Evolutionary conservation across 2,329 filamentous ascomycete species (phyloP).

Genomic region (Cytospora chrysosperma): DNA sequence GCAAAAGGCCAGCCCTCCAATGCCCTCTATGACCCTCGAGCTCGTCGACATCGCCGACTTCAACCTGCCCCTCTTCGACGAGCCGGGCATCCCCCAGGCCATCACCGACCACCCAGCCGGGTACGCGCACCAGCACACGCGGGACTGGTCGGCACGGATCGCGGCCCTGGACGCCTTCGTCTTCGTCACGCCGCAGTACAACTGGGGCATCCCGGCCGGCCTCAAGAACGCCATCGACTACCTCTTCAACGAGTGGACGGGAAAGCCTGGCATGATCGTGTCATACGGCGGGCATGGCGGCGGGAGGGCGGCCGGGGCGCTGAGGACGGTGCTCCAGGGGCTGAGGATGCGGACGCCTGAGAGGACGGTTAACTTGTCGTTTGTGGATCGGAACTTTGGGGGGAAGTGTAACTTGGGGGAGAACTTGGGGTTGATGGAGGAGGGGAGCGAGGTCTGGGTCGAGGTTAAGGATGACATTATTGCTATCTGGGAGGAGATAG

Average conservation of each 20-base stretch:
- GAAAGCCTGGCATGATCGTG: slow-evolving; percentile 47
- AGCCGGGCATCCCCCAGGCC: slow-evolving; percentile 33
- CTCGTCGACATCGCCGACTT: slow-evolving; percentile 33
- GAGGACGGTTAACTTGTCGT: slow-evolving; percentile 29
- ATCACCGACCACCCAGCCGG: slow-evolving; percentile 29
- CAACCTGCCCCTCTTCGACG: slow-evolving; percentile 38
- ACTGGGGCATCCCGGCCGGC: slow-evolving; percentile 46
- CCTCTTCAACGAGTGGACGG: slow-evolving; percentile 49
- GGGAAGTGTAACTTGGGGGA: slow-evolving; percentile 19
- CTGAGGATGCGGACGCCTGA: slow-evolving; percentile 28
- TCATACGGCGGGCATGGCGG: slow-evolving; percentile 45
- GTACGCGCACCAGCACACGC: slow-evolving; percentile 36
- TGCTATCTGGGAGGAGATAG: slow-evolving; percentile 26
- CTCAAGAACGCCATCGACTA: slow-evolving; percentile 55
- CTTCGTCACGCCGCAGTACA: slow-evolving; percentile 41
- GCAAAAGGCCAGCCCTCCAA: slow-evolving; percentile 29
- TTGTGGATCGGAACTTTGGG: slow-evolving; percentile 24
- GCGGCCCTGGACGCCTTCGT: slow-evolving; percentile 35
- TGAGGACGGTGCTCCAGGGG: slow-evolving; percentile 30
- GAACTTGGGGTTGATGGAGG: slow-evolving; percentile 24
- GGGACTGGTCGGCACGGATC: slow-evolving; percentile 36
- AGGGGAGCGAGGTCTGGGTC: slow-evolving; percentile 18
- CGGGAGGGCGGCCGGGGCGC: slow-evolving; percentile 31
- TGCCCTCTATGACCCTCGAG: slow-evolving; percentile 25
- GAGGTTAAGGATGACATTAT: slow-evolving; percentile 25